Percentiles rank a stretch among this genome's conserved stretches.
These are phyloP conservation scores for Noccaea caerulescens DNA, from an alignment of 345 rosid genomes.

Conservation along the genomic window DNA sequence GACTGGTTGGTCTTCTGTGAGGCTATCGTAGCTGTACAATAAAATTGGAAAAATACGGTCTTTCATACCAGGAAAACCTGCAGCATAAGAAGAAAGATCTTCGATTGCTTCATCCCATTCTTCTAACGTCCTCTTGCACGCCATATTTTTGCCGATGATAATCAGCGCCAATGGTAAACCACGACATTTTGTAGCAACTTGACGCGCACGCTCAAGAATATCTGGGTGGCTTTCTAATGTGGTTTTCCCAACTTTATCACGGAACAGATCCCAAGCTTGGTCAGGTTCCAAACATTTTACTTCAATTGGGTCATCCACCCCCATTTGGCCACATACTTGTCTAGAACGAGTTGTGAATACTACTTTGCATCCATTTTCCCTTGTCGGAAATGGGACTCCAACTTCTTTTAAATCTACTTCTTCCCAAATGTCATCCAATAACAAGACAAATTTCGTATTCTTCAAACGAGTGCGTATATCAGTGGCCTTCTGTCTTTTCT, in stretches of 20 bases:
- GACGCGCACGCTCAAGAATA: background rate
- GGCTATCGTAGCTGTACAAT: constrained; percentile 23
- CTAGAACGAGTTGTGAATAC: constrained; percentile 37
- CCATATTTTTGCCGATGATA: constrained; percentile 2
- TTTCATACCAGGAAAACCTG: constrained; percentile 5
- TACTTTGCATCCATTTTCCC: constrained; percentile 25
- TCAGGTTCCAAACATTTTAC: constrained; percentile 10
- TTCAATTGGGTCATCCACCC: constrained; percentile 19
- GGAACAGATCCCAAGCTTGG: constrained; percentile 19
- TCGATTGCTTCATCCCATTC: constrained; percentile 20
- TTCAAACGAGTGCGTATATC: background rate
- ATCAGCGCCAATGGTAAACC: constrained; percentile 16
- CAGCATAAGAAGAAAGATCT: background rate
- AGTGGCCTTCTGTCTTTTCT: background rate
- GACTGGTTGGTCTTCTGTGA: background rate
- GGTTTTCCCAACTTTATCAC: background rate
- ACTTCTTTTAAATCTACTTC: constrained; percentile 19
- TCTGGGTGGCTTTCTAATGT: constrained; percentile 6
- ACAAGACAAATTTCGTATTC: constrained; percentile 17
- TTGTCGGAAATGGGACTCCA: constrained; percentile 29
- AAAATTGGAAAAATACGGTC: background rate
- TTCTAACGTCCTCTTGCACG: background rate
- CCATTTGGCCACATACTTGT: constrained; percentile 28
- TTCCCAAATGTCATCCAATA: constrained; percentile 35
- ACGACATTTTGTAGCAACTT: constrained; percentile 8